phyloP scores from a whole-genome alignment of 2,329 filamentous ascomycete species.

The Nannizzia gypsea region DNA sequence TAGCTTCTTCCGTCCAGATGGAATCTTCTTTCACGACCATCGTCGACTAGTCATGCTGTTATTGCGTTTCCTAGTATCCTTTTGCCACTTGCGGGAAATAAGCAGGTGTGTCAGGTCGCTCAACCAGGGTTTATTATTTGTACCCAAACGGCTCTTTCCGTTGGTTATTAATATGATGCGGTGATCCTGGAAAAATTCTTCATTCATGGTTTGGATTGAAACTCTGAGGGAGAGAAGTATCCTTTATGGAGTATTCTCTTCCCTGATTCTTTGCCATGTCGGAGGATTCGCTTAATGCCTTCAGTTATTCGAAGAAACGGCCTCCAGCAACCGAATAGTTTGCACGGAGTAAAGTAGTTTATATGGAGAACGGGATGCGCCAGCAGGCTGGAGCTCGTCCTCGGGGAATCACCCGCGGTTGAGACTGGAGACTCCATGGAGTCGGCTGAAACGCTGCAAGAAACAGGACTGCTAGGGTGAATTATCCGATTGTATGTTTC shows the following conservation, averaged over 20 bases:
- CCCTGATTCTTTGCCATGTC: no score
- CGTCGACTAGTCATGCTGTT: background rate
- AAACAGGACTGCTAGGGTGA: no score
- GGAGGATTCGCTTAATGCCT: no score
- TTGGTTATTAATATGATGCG: background rate
- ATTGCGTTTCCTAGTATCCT: background rate
- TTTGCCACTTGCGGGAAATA: slow-evolving; percentile 1
- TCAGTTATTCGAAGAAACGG: no score
- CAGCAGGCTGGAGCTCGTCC: no score
- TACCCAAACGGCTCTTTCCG: background rate
- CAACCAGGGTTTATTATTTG: background rate
- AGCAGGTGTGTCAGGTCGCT: background rate
- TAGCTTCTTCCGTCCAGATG: background rate
- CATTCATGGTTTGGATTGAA: background rate
- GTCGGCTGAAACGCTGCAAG: no score
- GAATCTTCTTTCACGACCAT: background rate
- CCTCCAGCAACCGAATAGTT: no score
- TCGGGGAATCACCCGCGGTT: no score
- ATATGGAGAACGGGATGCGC: no score
- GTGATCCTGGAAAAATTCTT: background rate
- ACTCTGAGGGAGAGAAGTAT: background rate
- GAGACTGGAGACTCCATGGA: no score
- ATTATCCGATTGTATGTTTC: background rate
- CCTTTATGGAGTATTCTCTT: no score
- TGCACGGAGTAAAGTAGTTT: no score